A percentile compares a stretch with the other conserved stretches of the same genome.
phyloP scores from a whole-genome alignment of 1,139 yeast species.

The Sugiyamaella sp. region DNA sequence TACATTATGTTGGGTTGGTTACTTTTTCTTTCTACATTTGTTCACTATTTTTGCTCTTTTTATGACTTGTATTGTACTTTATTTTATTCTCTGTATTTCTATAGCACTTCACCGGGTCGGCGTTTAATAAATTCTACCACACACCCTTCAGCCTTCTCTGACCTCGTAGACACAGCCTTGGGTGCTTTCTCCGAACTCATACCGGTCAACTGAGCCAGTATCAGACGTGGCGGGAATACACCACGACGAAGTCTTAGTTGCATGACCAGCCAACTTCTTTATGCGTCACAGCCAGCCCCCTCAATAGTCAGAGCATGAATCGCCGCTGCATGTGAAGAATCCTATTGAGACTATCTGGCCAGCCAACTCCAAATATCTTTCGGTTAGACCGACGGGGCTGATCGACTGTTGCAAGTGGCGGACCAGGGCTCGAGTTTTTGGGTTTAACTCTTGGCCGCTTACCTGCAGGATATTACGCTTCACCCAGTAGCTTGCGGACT shows the following conservation, averaged over 20 bases:
- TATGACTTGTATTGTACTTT: constrained; percentile 1
- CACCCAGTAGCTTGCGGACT: too few species aligned
- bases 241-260: neutral
- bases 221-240: neutral
- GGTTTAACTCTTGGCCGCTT: too few species aligned
- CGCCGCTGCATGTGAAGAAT: too few species aligned
- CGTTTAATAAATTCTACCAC: neutral
- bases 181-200: neutral
- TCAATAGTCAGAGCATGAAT: too few species aligned
- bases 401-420: too few species aligned
- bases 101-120: neutral
- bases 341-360: neutral
- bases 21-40: neutral
- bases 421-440: too few species aligned
- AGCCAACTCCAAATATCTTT: too few species aligned
- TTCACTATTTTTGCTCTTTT: neutral
- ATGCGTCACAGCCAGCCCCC: neutral
- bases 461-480: too few species aligned
- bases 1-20: constrained; percentile 3
- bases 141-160: neutral
- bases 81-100: constrained; percentile 1
- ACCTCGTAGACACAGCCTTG: neutral
- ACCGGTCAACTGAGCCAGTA: too few species aligned
- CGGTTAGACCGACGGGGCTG: too few species aligned
- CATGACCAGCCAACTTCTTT: neutral